Conservation (phyloP, 306 rosid genomes). For the Cucumis sativus region Cucumber_9930_V3 NC_026656.2:22347501-22348000, state of each 20-base stretch:
- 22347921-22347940: slow-evolving; percentile 59
- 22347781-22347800: slow-evolving; percentile 43
- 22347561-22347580: slow-evolving; percentile 43
- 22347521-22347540: slow-evolving; percentile 74
- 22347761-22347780: slow-evolving; percentile 36
- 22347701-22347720: slow-evolving; percentile 78
- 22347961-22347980: slow-evolving; percentile 51
- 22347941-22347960: slow-evolving; percentile 79
- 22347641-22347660: slow-evolving; percentile 49
- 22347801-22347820: slow-evolving; percentile 36
- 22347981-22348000: neutral
- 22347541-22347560: slow-evolving; percentile 46
- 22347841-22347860: slow-evolving; percentile 33
- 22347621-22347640: slow-evolving; percentile 31
- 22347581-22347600: slow-evolving; percentile 44
- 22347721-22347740: slow-evolving; percentile 58
- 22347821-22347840: slow-evolving; percentile 38
- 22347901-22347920: slow-evolving; percentile 83
- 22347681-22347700: slow-evolving; percentile 78
- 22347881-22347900: slow-evolving; percentile 52
- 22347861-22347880: slow-evolving; percentile 38
- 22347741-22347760: slow-evolving; percentile 52
- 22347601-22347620: slow-evolving; percentile 39
- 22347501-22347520: slow-evolving; percentile 47
- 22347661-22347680: slow-evolving; percentile 68